phyloP scores from a whole-genome alignment of 1,139 yeast genomes.

The Pichia sp. region DNA sequence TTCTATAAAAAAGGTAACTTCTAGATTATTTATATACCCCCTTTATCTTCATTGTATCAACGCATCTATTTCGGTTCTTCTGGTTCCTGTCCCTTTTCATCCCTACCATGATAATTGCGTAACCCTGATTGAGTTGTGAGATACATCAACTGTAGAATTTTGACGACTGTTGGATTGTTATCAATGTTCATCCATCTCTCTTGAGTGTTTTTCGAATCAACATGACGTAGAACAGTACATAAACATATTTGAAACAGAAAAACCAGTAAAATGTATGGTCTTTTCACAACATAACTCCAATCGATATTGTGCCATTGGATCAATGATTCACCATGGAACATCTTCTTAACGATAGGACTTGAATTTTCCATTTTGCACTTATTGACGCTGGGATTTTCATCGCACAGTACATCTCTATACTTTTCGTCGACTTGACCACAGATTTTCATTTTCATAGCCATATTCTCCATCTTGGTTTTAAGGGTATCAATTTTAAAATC shows the following conservation, averaged over 20 bases:
- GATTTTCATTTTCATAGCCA: constrained; percentile 3
- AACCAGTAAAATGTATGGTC: constrained; percentile 17
- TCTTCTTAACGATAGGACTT: too few species aligned
- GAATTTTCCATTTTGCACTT: background rate
- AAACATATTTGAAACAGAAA: constrained; percentile 14
- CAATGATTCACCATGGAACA: too few species aligned
- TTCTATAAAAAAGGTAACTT: too few species aligned
- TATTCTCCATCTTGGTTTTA: constrained; percentile 12
- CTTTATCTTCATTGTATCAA: too few species aligned
- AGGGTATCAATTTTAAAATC: constrained; percentile 33
- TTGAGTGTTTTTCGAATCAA: constrained; percentile 18
- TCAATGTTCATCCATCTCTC: constrained; percentile 23
- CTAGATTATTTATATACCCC: too few species aligned
- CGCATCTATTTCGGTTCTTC: background rate
- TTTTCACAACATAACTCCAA: constrained; percentile 7
- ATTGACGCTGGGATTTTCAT: background rate
- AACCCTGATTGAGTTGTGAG: constrained; percentile 9
- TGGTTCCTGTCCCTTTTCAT: background rate
- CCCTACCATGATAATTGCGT: background rate
- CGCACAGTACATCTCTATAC: background rate
- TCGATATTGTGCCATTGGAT: constrained; percentile 6
- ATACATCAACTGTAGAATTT: constrained; percentile 14
- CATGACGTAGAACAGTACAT: constrained; percentile 6
- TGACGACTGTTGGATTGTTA: constrained; percentile 18
- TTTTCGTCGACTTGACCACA: background rate